These are phyloP conservation scores for Lineolata rhizophorae DNA, from an alignment of 495 filamentous ascomycete genomes.

Conservation along the genomic window DNA sequence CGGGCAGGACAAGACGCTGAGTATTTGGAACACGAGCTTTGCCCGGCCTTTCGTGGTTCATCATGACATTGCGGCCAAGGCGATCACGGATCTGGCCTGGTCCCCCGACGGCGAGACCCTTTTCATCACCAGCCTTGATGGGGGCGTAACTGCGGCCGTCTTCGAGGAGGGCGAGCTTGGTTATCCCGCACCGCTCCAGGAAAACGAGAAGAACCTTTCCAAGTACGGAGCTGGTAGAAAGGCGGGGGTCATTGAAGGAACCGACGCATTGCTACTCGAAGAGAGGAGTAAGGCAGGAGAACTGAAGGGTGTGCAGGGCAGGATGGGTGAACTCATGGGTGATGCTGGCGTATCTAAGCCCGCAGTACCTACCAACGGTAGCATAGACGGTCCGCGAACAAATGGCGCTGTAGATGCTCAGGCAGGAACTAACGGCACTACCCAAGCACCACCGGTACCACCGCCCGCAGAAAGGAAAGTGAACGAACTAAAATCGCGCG, in stretches of 20 bases:
- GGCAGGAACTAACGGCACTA: constrained; percentile 20
- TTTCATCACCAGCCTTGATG: constrained; percentile 71
- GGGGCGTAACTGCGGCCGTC: constrained; percentile 51
- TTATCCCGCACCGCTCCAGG: constrained; percentile 48
- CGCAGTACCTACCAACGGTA: constrained; percentile 10
- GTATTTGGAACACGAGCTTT: constrained; percentile 91
- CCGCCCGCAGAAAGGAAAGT: constrained; percentile 43
- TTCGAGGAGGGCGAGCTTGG: constrained; percentile 58
- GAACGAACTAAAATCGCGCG: constrained; percentile 65
- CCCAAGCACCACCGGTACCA: constrained; percentile 7
- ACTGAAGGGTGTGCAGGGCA: constrained; percentile 64
- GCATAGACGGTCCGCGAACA: constrained; percentile 1
- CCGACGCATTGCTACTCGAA: constrained; percentile 67
- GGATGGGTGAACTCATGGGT: constrained; percentile 96
- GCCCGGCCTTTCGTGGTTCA: constrained; percentile 72
- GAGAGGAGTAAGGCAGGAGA: constrained; percentile 84
- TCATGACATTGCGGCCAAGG: constrained; percentile 71
- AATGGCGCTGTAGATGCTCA: constrained; percentile 28
- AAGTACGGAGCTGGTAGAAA: constrained; percentile 78
- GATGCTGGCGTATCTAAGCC: constrained; percentile 22
- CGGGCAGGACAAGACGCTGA: constrained; percentile 86
- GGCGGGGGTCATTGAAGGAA: constrained; percentile 75
- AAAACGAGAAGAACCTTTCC: constrained; percentile 78
- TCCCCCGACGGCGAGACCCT: constrained; percentile 74
- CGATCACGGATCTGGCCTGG: constrained; percentile 88